phyloP scores from a whole-genome alignment of 2,329 filamentous ascomycete genomes.

The Exserohilum rostratum region DNA sequence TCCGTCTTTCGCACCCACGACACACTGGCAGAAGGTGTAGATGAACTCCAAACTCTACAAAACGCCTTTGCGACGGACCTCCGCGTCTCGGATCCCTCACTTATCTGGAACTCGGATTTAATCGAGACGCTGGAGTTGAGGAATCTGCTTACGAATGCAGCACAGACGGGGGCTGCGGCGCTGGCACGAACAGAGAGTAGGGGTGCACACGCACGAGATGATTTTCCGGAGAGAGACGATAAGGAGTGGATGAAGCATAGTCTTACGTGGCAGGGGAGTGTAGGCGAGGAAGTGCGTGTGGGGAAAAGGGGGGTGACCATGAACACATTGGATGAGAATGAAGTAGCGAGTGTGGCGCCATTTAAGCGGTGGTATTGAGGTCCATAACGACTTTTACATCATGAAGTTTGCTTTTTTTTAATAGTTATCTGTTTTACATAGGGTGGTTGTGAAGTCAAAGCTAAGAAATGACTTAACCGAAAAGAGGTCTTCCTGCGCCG shows the following conservation, averaged over 20 bases:
- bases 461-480: too few relatives aligned
- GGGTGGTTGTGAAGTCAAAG: too few relatives aligned
- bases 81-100: slow-evolving; percentile 49
- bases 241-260: slow-evolving; percentile 56
- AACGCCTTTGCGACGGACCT: slow-evolving; percentile 45
- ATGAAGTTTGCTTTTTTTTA: too few relatives aligned
- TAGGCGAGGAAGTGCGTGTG: slow-evolving; percentile 50
- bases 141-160: slow-evolving; percentile 56
- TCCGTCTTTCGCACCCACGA: slow-evolving; percentile 54
- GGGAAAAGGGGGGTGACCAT: slow-evolving; percentile 52
- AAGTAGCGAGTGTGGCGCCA: slow-evolving; percentile 49
- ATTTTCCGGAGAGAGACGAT: slow-evolving; percentile 53
- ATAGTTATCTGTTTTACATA: too few relatives aligned
- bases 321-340: slow-evolving; percentile 53
- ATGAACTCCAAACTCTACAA: slow-evolving; percentile 45
- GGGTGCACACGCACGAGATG: slow-evolving; percentile 56
- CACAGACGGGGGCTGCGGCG: slow-evolving; percentile 55
- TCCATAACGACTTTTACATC: too few relatives aligned
- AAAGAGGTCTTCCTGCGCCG: too few relatives aligned
- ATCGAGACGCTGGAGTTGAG: slow-evolving; percentile 56
- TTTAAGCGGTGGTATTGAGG: slow-evolving; percentile 42
- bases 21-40: slow-evolving; percentile 44
- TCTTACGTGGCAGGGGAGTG: slow-evolving; percentile 53
- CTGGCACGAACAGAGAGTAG: slow-evolving; percentile 53
- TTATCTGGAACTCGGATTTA: slow-evolving; percentile 59